Conservation (phyloP, 371 early-diverging fungal species). For the Basidiobolus meristosporus region DNA sequence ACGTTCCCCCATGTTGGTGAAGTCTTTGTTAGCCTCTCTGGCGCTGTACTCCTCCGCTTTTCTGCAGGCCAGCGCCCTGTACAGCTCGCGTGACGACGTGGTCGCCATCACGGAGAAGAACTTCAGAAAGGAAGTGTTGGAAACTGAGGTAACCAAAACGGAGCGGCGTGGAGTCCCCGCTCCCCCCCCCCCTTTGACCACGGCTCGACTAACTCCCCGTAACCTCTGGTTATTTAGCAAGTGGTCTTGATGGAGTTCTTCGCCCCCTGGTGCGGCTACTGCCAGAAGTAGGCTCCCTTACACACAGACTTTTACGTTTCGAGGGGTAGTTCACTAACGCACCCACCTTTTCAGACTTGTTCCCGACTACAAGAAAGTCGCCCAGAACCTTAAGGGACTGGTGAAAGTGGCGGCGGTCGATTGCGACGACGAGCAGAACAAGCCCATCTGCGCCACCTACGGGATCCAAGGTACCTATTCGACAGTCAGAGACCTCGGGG, state of each 20-base stretch:
- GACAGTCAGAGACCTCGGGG: slow-evolving; percentile 52
- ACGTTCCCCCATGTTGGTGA: no score
- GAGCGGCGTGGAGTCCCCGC: neutral
- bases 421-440: slow-evolving; percentile 69
- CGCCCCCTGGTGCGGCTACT: no score
- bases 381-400: slow-evolving; percentile 57
- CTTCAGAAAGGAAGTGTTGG: slow-evolving; percentile 44
- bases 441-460: slow-evolving; percentile 50
- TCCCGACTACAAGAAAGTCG: slow-evolving; percentile 77
- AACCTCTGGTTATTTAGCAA: no score
- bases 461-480: slow-evolving; percentile 44
- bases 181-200: neutral
- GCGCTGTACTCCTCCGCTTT: neutral
- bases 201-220: slow-evolving; percentile 29
- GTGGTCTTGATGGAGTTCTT: no score
- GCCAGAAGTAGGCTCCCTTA: slow-evolving; percentile 89
- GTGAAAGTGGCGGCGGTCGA: slow-evolving; percentile 73
- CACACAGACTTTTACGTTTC: slow-evolving; percentile 15
- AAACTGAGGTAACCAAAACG: slow-evolving; percentile 26
- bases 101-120: slow-evolving; percentile 30
- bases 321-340: neutral
- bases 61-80: slow-evolving; percentile 15
- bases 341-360: slow-evolving; percentile 34
- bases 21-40: neutral
- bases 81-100: slow-evolving; percentile 29